Base-by-base conservation (phyloP, 805 yeast genomes). In the Spathaspora sp. region DNA sequence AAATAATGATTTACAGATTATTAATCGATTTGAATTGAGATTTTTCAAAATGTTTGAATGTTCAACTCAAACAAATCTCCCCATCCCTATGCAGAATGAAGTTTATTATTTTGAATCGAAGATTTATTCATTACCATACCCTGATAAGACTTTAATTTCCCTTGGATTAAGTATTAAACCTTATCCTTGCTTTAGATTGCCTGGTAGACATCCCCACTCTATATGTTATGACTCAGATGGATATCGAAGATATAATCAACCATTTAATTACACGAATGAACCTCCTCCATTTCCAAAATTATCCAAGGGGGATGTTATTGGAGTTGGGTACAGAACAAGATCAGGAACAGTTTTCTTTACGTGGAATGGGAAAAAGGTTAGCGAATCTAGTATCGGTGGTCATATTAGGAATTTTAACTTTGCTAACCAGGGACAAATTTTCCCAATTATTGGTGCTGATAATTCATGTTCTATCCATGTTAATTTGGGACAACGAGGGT, bases 271-370 rank as follows among this genome's bases (percentile, higher is more conserved):
- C 59, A 65, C 52, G 60, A 71, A 58, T 68, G n/a, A n/a, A n/a
- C 89, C 64, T 54, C 78, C 63, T 54, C 79, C 57, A 59, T 85
- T 60, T 77, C 93, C 96, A 0, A 58, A 66, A 20, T 68, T 85
- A 46, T 78, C 81, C 35, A 83, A 87, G 56, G 97, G 97, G 28
- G 99, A 94, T 66, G 96, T 94, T 31, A 78, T 94, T 12, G 99
- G 99, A 1, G 81, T 93, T 26, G 99, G 99, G 0, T 87, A 89
- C 63, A 78, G 93, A 53, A 83, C 89, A 1, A 75, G 90, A 44
- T 76, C 89, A 16, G 96, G 97, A 1, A 85, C 96, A 0, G 79
- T 94, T 0, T 94, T 94, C 61, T 94, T 92, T 75, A 94, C 99
- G 0, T 79, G 97, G 57, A 94, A 94, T 61, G 99, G 99, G 28